Base-by-base conservation (phyloP, 2,329 filamentous ascomycete genomes). In the Thelonectria blattea region DNA sequence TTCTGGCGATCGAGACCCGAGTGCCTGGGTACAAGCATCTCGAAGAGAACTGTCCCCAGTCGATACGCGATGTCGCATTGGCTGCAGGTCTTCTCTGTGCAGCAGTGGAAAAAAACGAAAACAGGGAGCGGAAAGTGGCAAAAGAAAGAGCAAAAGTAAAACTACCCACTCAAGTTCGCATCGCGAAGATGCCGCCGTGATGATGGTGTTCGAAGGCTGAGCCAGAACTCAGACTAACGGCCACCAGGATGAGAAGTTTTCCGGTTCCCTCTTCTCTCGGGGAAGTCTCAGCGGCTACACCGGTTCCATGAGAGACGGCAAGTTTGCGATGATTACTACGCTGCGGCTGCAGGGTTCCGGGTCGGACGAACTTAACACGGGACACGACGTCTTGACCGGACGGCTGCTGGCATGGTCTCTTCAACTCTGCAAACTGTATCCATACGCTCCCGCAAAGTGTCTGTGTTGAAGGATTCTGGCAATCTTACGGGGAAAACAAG, bases 1-100 rank as follows among this genome's bases (percentile, higher is more conserved):
- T 56, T 45, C 3, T 20, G 53, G 46, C 51, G 53, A 62, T 56
- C 60, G 47, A 64, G 61, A 65, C 58, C 64, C 62, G 60, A 57
- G 32, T 52, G 24, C 27, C 39, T 61, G 64, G 59, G 50, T 62
- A 56, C 47, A 37, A 22, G 22, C 43, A 58, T 62, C 50, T 55
- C 22, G 34, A 51, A 48, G 55, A 58, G 48, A 47, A 50, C 52
- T 24, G 39, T 51, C 41, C 32, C 43, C 51, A 50, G 50, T 58
- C 55, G 59, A 62, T 59, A 58, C 50, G 45, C 59, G 55, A 62
- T 42, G 59, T 57, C 45, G 45, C 45, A 57, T 51, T 49, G 42
- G 49, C 54, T n/a, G 48, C 48, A 43, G 42, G 52, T 50, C 34
- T 58, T 17, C 50, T 27, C 32, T 58, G 15, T 47, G 57, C 52